Conservation (phyloP, 108 stramenopile species). For the Fistulifera solaris region DNA sequence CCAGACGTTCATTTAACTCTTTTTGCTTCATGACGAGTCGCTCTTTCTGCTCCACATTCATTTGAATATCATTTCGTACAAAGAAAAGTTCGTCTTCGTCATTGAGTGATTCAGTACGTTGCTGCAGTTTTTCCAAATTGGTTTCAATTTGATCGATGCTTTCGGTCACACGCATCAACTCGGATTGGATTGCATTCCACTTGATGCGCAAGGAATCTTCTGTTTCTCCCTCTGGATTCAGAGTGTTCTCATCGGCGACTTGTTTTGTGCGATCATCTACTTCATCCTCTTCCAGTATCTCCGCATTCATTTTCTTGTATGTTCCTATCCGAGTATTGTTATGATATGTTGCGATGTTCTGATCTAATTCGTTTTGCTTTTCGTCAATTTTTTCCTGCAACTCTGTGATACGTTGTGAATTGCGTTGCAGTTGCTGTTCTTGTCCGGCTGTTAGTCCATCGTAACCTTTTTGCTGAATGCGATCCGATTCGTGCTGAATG, state of each 20-base stretch:
- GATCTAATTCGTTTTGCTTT: conserved; percentile 28
- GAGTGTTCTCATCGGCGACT: no score
- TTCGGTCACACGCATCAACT: conserved; percentile 1
- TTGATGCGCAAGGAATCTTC: conserved; percentile 25
- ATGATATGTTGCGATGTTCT: conserved; percentile 2
- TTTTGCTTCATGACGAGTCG: conserved; percentile 15
- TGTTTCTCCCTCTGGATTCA: conserved; percentile 20
- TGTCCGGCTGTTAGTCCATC: conserved; percentile 62
- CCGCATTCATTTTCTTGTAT: no score
- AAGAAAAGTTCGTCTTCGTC: conserved; percentile 66
- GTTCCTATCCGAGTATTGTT: neutral
- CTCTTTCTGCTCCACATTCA: conserved; percentile 38
- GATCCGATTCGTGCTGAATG: conserved; percentile 47
- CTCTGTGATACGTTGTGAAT: conserved; percentile 33
- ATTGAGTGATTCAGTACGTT: no score
- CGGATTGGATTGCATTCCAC: conserved; percentile 21
- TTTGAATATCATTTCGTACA: conserved; percentile 50
- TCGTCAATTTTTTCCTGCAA: conserved; percentile 33
- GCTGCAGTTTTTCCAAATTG: conserved; percentile 5
- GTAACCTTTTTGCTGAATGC: conserved; percentile 50
- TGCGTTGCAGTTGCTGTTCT: conserved; percentile 39
- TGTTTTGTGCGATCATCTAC: conserved; percentile 10
- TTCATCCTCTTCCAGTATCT: conserved; percentile 6
- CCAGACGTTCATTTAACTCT: conserved; percentile 16
- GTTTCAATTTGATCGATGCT: conserved; percentile 12